These are phyloP conservation scores for Mastigamoeba balamuthi DNA, from an alignment of 78 protist species.

Conservation along the genomic window DNA sequence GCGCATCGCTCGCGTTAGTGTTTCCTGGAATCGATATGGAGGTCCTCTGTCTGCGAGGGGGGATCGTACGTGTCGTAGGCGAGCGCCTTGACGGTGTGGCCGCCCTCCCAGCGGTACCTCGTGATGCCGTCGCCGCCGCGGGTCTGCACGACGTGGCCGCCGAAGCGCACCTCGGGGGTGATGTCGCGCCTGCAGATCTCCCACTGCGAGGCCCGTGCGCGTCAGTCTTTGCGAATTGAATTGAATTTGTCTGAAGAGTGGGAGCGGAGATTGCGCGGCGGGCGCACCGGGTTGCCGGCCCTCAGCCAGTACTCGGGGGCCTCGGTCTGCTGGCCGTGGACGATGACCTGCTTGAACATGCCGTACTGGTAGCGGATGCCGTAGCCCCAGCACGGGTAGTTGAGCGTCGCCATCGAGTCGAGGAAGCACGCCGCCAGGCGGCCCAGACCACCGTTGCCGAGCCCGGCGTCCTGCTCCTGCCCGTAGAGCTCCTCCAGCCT, in stretches of 20 bases:
- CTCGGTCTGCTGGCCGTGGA: conserved; percentile 72
- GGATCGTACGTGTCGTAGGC: too few species aligned
- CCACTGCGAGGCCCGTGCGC: conserved; percentile 72
- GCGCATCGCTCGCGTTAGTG: too few species aligned
- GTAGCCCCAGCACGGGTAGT: conserved; percentile 80
- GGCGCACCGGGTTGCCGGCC: conserved; percentile 76
- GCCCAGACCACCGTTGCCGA: conserved; percentile 97
- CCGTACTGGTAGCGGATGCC: conserved; percentile 88
- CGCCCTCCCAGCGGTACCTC: conserved; percentile 65
- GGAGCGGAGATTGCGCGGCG: not conserved
- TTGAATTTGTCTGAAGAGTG: not conserved
- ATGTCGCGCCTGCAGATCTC: conserved; percentile 73
- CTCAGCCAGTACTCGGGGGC: conserved; percentile 82
- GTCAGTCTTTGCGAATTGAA: not conserved
- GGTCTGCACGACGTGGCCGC: conserved; percentile 46
- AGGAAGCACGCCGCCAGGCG: conserved; percentile 84
- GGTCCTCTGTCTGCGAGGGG: too few species aligned
- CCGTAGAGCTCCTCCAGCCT: conserved; percentile 57
- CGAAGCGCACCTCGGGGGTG: conserved; percentile 51
- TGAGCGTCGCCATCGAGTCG: conserved; percentile 82
- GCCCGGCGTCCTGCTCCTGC: conserved; percentile 90
- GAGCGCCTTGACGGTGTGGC: conserved; percentile 51
- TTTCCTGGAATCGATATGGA: too few species aligned
- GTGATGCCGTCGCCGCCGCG: conserved; percentile 9
- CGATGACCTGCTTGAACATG: conserved; percentile 85